phyloP scores from a whole-genome alignment of 140 eudicot genomes.

The Bidens hawaiensis region DNA sequence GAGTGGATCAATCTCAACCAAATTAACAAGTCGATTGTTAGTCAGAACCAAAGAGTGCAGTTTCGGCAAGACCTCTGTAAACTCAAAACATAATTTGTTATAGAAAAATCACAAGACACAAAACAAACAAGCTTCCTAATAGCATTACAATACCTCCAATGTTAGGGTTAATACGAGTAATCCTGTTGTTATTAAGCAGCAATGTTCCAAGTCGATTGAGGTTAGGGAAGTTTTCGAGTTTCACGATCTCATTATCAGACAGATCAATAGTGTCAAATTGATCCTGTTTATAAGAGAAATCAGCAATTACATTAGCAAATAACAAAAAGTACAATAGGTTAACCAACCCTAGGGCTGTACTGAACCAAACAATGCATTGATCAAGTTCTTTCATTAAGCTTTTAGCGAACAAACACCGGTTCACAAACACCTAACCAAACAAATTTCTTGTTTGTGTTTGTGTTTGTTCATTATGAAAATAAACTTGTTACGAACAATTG shows the following conservation, averaged over 20 bases:
- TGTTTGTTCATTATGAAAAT: no score
- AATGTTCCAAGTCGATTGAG: conserved; percentile 82
- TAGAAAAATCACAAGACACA: conserved; percentile 7
- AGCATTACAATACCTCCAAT: conserved; percentile 60
- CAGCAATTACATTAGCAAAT: not conserved
- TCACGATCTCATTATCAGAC: conserved; percentile 96
- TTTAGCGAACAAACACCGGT: not conserved
- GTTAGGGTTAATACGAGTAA: conserved; percentile 84
- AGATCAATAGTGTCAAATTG: conserved; percentile 93
- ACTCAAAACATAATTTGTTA: conserved; percentile 29
- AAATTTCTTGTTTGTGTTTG: no score
- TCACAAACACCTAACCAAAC: no score
- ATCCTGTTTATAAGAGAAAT: conserved; percentile 46
- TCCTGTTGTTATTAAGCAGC: conserved; percentile 83
- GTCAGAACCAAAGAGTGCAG: conserved; percentile 93
- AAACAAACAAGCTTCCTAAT: not conserved
- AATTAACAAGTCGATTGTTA: conserved; percentile 85
- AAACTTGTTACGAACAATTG: no score
- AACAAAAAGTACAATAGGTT: not conserved
- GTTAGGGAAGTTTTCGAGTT: conserved; percentile 88
- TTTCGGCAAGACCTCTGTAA: conserved; percentile 94
- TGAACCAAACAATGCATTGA: no score
- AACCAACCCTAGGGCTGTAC: not conserved
- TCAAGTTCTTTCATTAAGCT: no score
- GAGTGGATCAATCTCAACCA: conserved; percentile 97